Evolutionary conservation across 2,329 filamentous ascomycete genomes (phyloP).

Genomic region (Chrysoporthe cubensis): DNA sequence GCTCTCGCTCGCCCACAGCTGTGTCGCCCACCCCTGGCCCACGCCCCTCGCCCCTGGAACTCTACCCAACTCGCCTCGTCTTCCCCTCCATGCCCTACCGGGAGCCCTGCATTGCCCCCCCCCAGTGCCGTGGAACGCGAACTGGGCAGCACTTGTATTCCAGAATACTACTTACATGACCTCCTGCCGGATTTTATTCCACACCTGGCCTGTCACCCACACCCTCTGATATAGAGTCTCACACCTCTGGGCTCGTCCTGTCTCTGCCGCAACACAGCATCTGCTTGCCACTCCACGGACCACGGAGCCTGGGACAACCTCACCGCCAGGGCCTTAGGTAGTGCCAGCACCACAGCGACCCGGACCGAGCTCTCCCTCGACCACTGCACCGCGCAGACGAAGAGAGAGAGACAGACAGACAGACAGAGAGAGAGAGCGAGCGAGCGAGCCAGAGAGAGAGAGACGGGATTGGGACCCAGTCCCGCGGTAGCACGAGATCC

Average conservation of each 20-base stretch:
- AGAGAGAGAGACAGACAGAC: not conserved
- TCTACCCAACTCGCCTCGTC: constrained; percentile 17
- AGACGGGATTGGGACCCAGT: not conserved
- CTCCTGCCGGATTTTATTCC: constrained; percentile 18
- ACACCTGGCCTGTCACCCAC: constrained; percentile 8
- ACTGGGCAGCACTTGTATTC: not conserved
- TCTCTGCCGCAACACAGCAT: constrained; percentile 1
- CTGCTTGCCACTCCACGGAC: constrained; percentile 1
- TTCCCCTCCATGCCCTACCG: constrained; percentile 13
- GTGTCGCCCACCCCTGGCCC: constrained; percentile 10
- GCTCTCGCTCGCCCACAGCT: constrained; percentile 9
- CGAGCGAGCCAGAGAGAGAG: not conserved
- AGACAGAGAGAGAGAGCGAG: not conserved
- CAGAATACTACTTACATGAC: constrained; percentile 22
- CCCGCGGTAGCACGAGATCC: constrained; percentile 6
- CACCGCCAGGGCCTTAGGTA: constrained; percentile 6
- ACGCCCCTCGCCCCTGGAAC: constrained; percentile 17
- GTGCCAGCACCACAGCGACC: not conserved
- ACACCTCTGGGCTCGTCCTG: constrained; percentile 4
- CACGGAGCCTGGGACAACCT: not conserved
- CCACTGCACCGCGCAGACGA: too few relatives aligned
- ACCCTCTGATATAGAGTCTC: not conserved
- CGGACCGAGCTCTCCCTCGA: not conserved
- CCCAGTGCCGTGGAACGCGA: constrained; percentile 12
- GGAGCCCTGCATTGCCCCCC: not conserved